Conservation (phyloP, 1,284 basidiomycete genomes). For the Cryptococcus sp. region DNA sequence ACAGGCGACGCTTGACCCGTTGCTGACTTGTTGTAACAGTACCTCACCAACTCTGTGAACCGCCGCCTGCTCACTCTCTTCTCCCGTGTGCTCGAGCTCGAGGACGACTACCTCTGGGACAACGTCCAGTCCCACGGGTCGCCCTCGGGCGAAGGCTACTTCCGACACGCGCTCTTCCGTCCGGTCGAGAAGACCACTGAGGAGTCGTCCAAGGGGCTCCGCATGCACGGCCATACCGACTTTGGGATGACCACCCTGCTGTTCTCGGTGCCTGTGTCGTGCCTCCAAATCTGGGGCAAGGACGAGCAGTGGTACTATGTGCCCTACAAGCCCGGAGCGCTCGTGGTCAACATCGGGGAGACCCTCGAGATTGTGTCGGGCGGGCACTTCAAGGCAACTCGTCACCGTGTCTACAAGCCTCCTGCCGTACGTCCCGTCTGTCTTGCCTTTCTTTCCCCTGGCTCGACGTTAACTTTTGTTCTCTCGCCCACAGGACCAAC, state of each 20-base stretch:
- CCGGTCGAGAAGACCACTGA: slow-evolving; percentile 43
- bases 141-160: slow-evolving; percentile 48
- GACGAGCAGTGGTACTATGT: slow-evolving; percentile 51
- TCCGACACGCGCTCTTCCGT: slow-evolving; percentile 51
- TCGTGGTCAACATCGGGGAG: slow-evolving; percentile 41
- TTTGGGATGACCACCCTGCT: slow-evolving; percentile 51
- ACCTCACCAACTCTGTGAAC: slow-evolving; percentile 35
- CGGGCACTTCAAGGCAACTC: slow-evolving; percentile 47
- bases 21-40: slow-evolving; percentile 12
- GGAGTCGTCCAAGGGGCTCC: slow-evolving; percentile 44
- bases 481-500: slow-evolving; percentile 31
- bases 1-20: neutral
- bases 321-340: slow-evolving; percentile 42
- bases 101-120: slow-evolving; percentile 51
- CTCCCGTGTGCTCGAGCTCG: slow-evolving; percentile 50
- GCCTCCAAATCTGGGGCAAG: slow-evolving; percentile 50
- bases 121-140: slow-evolving; percentile 47
- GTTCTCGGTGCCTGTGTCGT: slow-evolving; percentile 51
- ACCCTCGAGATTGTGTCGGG: slow-evolving; percentile 40
- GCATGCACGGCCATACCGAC: slow-evolving; percentile 52
- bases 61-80: slow-evolving; percentile 51
- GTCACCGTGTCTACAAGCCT: slow-evolving; percentile 50
- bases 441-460: neutral
- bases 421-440: slow-evolving; percentile 23
- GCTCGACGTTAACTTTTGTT: neutral